phyloP scores from a whole-genome alignment of 257 asterid genomes.

The Solanum bulbocastanum region DNA sequence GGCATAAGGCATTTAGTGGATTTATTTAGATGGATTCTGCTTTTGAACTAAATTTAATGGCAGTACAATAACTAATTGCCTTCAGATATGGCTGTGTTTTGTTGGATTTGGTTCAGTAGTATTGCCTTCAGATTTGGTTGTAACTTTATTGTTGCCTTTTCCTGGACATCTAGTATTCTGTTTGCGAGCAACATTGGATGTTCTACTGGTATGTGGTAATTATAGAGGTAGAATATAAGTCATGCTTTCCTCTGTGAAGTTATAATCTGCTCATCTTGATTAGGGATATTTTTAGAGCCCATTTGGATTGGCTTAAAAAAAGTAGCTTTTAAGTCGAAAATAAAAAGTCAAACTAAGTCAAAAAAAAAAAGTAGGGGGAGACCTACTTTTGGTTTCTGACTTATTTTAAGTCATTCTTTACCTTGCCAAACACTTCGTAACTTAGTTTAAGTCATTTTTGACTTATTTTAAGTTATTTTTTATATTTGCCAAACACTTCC shows the following conservation, averaged over 20 bases:
- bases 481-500: too few relatives aligned
- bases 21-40: background rate
- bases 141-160: background rate
- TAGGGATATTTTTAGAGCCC: background rate
- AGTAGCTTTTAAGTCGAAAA: too few relatives aligned
- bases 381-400: too few relatives aligned
- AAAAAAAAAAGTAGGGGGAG: too few relatives aligned
- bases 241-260: background rate
- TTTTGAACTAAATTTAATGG: background rate
- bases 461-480: too few relatives aligned
- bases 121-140: background rate
- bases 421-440: too few relatives aligned
- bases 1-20: background rate
- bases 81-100: background rate
- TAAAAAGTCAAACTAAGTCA: too few relatives aligned
- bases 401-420: too few relatives aligned
- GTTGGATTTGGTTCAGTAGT: background rate
- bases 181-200: background rate
- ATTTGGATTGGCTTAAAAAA: too few relatives aligned
- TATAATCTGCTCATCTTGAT: background rate
- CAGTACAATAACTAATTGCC: background rate
- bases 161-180: background rate
- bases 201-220: background rate
- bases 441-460: too few relatives aligned
- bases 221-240: background rate